Conservation (phyloP, 371 early-diverging fungal genomes). For the Mortierella sp. region DNA sequence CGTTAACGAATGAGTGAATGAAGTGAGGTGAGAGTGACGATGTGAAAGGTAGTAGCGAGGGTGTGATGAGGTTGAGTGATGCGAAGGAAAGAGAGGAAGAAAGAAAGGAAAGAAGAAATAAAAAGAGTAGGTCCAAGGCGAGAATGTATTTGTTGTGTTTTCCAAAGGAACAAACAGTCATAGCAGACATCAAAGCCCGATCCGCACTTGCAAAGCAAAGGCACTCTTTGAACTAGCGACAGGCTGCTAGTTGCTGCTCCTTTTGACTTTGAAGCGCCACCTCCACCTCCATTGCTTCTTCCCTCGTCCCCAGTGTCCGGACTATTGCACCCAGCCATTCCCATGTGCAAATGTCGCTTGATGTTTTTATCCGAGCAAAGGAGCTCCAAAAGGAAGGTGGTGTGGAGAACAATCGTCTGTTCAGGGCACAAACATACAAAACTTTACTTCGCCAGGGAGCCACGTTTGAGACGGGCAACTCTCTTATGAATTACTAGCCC, state of each 20-base stretch:
- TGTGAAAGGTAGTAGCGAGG: neutral
- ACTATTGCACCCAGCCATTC: neutral
- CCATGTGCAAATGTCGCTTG: neutral
- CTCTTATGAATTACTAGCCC: neutral
- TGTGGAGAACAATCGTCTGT: conserved; percentile 5
- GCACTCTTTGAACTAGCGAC: no score
- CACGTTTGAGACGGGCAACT: conserved; percentile 20
- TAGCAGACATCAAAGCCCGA: conserved; percentile 4
- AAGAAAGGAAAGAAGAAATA: neutral
- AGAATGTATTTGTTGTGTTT: neutral
- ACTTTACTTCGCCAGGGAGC: neutral
- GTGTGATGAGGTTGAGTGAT: conserved; percentile 6
- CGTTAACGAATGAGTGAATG: neutral
- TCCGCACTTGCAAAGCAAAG: neutral
- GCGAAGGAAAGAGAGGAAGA: neutral
- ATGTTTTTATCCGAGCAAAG: conserved; percentile 5
- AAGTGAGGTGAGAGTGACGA: neutral
- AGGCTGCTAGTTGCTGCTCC: no score
- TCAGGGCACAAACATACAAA: neutral
- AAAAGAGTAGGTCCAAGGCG: neutral
- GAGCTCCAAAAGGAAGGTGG: neutral
- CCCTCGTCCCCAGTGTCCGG: neutral
- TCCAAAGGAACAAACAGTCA: neutral
- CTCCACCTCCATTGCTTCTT: neutral
- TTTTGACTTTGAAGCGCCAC: no score